Evolutionary conservation across 805 yeast genomes (phyloP), one percentile per base, ranked within the genome.

Genomic region (Sungouiozyma ichnusensis): DNA sequence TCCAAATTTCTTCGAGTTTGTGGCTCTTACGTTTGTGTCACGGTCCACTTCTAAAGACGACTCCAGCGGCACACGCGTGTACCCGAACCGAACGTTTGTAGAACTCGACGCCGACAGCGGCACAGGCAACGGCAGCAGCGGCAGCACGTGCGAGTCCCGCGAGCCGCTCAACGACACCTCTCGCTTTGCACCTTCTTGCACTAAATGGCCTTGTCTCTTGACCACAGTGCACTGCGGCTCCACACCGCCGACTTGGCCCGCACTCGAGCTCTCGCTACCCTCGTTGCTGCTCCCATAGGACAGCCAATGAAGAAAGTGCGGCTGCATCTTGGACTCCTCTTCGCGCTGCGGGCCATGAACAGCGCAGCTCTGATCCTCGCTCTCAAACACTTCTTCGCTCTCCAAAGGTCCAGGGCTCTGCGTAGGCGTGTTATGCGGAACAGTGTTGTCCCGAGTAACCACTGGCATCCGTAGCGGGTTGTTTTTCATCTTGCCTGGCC

Each of bases 371-470:
- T 29, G 14, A 16, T 13, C 32, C 15, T 15, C 34, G 29, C 37
- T 20, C 38, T 35, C 27, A 27, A 27, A 20, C 18, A 14, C 20
- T 35, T 15, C 19, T 14, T 16, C 37, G 20, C 16, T 18, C 16
- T 46, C 45, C 16, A 47, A 36, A 11, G 33, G 40, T 11, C 44
- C 40, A 3, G 57, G 55, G 19, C 53, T 54, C 9, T 50, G 48
- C 15, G 47, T 57, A 2, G 62, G 62, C 16, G 62, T 55, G 44
- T 57, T 57, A 36, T 57, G 54, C 20, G 62, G 62, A 16, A 47
- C 57, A 18, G 48, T 46, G 3, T 57, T 54, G 4, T 53, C 50
- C 36, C 47, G 44, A 11, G 49, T 50, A 3, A 48, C 42, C 20
- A 48, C 43, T 18, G 48, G 37, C 35, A 51, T 42, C 31, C 49